These are phyloP conservation scores for Aspergillus terreus DNA, from an alignment of 2,329 filamentous ascomycete genomes.

Conservation along the genomic window DNA sequence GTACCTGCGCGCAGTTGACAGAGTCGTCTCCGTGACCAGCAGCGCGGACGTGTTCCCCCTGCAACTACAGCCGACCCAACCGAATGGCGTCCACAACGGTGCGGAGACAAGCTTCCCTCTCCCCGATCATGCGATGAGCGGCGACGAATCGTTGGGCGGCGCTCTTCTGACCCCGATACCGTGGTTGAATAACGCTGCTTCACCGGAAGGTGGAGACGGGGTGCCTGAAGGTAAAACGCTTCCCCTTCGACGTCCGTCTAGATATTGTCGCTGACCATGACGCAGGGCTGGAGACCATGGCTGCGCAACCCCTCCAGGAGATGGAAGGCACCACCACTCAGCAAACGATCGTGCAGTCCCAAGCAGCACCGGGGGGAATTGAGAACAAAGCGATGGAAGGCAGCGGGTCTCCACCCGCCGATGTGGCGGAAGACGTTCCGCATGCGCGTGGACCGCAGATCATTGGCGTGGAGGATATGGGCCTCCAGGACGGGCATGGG, in stretches of 20 bases:
- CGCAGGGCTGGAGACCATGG: neutral
- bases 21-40: conserved; percentile 86
- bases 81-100: conserved; percentile 55
- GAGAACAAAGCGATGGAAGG: conserved; percentile 20
- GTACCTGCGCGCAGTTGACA: conserved; percentile 86
- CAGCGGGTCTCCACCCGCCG: conserved; percentile 33
- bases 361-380: conserved; percentile 3
- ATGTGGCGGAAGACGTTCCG: conserved; percentile 61
- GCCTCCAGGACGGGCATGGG: conserved; percentile 60
- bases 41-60: conserved; percentile 77
- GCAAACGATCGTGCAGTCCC: neutral
- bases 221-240: conserved; percentile 19
- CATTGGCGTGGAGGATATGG: conserved; percentile 82
- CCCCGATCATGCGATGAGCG: conserved; percentile 55
- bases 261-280: neutral
- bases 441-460: conserved; percentile 81
- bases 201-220: conserved; percentile 23
- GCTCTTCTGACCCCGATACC: conserved; percentile 91
- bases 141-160: conserved; percentile 84
- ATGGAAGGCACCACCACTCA: neutral
- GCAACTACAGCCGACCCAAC: conserved; percentile 33
- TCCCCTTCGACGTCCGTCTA: neutral
- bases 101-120: conserved; percentile 34
- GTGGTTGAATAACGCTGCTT: conserved; percentile 60
- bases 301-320: neutral